These are phyloP conservation scores for Calonectria ilicicola DNA, from an alignment of 2,329 filamentous ascomycete species.

Conservation along the genomic window DNA sequence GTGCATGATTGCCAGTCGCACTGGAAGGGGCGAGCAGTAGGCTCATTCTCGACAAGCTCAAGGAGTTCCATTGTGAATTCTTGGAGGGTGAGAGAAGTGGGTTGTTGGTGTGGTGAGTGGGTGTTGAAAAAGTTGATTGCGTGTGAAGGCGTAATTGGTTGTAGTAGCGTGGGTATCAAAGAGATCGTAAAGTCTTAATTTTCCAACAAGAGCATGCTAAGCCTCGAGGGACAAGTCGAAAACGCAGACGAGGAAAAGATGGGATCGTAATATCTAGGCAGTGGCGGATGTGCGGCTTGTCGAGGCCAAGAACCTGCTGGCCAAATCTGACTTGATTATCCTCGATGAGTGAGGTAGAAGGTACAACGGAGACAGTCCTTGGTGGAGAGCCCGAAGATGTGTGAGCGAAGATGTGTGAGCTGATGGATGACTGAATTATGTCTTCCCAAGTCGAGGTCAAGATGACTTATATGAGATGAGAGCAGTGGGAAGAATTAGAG, in stretches of 20 bases:
- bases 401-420: background rate
- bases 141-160: background rate
- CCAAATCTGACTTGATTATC: conserved; percentile 1
- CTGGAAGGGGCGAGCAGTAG: conserved; percentile 71
- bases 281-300: background rate
- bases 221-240: background rate
- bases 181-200: background rate
- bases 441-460: background rate
- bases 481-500: conserved; percentile 13
- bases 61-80: conserved; percentile 66
- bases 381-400: background rate
- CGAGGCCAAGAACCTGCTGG: conserved; percentile 10
- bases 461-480: background rate
- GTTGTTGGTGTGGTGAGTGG: background rate
- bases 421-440: conserved; percentile 2
- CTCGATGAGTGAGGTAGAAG: background rate
- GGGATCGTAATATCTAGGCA: background rate
- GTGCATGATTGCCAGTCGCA: conserved; percentile 73
- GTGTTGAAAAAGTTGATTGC: background rate
- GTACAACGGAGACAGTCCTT: conserved; percentile 2
- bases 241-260: background rate
- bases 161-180: background rate
- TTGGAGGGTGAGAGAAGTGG: background rate
- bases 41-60: conserved; percentile 74
- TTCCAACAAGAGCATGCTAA: conserved; percentile 19